These are phyloP conservation scores for Saitozyma podzolica DNA, from an alignment of 768 basidiomycete species.

Conservation along the genomic window DNA sequence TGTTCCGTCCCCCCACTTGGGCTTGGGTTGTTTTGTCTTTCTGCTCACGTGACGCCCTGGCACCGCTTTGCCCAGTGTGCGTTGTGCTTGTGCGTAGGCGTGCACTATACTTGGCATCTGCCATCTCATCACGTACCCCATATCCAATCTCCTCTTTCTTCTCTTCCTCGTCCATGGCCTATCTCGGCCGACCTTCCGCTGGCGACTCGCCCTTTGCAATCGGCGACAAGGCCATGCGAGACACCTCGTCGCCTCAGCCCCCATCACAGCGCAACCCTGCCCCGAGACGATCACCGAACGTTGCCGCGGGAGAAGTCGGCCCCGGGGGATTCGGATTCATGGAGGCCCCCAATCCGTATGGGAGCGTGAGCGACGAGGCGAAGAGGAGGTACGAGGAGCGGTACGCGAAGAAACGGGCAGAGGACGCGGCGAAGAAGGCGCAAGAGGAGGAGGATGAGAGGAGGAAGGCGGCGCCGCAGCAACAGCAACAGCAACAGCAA, in stretches of 20 bases:
- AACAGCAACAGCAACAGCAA: not conserved
- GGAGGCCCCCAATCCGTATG: slow-evolving; percentile 38
- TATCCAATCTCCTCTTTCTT: no score
- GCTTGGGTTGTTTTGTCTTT: no score
- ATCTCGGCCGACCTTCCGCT: slow-evolving; percentile 26
- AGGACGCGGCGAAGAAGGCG: slow-evolving; percentile 19
- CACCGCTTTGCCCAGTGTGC: no score
- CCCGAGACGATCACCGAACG: slow-evolving; percentile 19
- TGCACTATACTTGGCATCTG: no score
- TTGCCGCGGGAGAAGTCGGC: not conserved
- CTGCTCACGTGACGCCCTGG: no score
- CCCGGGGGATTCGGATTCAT: slow-evolving; percentile 16
- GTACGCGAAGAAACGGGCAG: slow-evolving; percentile 42
- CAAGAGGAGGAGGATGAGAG: slow-evolving; percentile 12
- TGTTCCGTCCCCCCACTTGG: no score
- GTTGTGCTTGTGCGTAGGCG: no score
- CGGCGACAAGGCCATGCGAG: slow-evolving; percentile 41
- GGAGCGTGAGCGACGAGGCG: slow-evolving; percentile 45
- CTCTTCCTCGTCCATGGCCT: slow-evolving; percentile 11
- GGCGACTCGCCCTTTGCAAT: slow-evolving; percentile 46
- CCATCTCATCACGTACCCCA: no score
- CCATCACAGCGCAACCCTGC: slow-evolving; percentile 42
- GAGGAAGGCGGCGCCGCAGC: not conserved
- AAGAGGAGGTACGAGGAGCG: slow-evolving; percentile 48
- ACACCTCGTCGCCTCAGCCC: slow-evolving; percentile 44